Evolutionary conservation across 2,329 filamentous ascomycete genomes (phyloP).

Genomic region (Colletotrichum tanaceti): DNA sequence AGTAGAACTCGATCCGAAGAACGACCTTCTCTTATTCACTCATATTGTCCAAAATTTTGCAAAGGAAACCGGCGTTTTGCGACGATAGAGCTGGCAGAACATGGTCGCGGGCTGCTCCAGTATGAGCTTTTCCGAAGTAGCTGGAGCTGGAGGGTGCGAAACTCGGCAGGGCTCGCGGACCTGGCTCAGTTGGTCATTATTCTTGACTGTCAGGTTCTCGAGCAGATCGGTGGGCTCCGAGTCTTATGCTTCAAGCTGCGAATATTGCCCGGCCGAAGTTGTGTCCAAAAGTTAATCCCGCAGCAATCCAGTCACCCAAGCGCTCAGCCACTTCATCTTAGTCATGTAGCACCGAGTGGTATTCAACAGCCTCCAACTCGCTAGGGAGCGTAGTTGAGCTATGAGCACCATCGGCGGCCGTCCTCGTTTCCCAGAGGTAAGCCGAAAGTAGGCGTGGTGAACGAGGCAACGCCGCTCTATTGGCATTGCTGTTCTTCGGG

Average conservation of each 20-base stretch:
- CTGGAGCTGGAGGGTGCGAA: neutral
- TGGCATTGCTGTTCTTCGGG: neutral
- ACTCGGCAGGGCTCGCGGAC: neutral
- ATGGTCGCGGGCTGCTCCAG: neutral
- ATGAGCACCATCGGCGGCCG: neutral
- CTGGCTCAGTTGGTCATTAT: neutral
- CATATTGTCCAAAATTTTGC: no score
- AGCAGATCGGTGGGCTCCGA: neutral
- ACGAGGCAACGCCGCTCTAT: neutral
- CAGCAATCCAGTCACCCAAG: neutral
- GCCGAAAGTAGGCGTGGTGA: neutral
- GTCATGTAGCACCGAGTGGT: neutral
- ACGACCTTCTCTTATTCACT: no score
- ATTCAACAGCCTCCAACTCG: neutral
- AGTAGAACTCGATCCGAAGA: no score
- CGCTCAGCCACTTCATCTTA: neutral
- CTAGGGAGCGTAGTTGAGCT: neutral
- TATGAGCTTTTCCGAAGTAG: constrained; percentile 1
- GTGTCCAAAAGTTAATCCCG: neutral
- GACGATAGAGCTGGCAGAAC: neutral
- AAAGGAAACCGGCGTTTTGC: neutral
- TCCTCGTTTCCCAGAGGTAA: neutral
- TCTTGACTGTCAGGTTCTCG: constrained; percentile 1
- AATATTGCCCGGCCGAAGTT: neutral
- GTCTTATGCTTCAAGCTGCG: neutral